These are phyloP conservation scores for Calcarisporium arbuscula DNA, from an alignment of 2,329 filamentous ascomycete genomes.

Conservation along the genomic window DNA sequence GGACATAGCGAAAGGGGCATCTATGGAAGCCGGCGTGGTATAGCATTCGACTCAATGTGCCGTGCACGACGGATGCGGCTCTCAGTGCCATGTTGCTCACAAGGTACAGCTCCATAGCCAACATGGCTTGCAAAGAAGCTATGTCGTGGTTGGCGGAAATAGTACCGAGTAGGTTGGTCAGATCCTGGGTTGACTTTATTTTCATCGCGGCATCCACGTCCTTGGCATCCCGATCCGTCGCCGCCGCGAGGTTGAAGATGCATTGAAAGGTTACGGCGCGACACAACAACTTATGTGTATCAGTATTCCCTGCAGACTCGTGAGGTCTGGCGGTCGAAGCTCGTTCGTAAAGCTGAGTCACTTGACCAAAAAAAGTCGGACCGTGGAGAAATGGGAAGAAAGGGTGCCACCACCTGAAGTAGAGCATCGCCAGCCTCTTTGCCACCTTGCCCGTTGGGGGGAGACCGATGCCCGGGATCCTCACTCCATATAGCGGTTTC, in stretches of 20 bases:
- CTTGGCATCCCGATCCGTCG: too few relatives aligned
- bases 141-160: slow-evolving; percentile 36
- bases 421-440: slow-evolving; percentile 37
- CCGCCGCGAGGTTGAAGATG: slow-evolving; percentile 41
- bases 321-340: too few relatives aligned
- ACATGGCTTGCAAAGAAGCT: slow-evolving; percentile 39
- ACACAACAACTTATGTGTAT: too few relatives aligned
- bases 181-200: slow-evolving; percentile 29
- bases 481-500: too few relatives aligned
- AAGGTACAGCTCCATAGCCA: slow-evolving; percentile 42
- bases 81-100: slow-evolving; percentile 40
- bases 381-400: slow-evolving; percentile 46
- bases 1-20: slow-evolving; percentile 42
- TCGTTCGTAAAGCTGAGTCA: slow-evolving; percentile 32
- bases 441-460: slow-evolving; percentile 23
- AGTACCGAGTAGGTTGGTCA: slow-evolving; percentile 29
- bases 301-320: too few relatives aligned
- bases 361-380: slow-evolving; percentile 37
- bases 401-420: slow-evolving; percentile 46
- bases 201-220: slow-evolving; percentile 22
- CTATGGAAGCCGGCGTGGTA: slow-evolving; percentile 45
- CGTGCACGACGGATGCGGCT: slow-evolving; percentile 40
- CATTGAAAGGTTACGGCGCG: slow-evolving; percentile 39
- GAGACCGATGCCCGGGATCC: too few relatives aligned
- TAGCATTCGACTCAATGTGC: slow-evolving; percentile 38